Conservation (phyloP, 192 early-diverging fungal species). For the Coemansia sp. region DNA sequence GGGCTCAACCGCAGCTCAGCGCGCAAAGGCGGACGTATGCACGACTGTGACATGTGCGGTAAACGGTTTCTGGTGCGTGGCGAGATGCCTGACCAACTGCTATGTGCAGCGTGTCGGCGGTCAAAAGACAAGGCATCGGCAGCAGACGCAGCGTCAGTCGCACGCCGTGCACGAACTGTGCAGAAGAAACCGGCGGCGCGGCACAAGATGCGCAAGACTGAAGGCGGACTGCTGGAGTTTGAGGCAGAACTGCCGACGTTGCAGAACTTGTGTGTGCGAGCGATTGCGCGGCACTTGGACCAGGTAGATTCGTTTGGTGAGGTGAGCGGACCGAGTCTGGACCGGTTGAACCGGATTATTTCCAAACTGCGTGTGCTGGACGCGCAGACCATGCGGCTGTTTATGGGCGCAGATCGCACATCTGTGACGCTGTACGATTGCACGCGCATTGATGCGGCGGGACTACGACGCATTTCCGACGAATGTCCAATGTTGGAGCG, state of each 20-base stretch:
- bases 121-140: conserved; percentile 32
- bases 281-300: conserved; percentile 75
- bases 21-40: conserved; percentile 49
- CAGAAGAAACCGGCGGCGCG: conserved; percentile 2
- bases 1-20: conserved; percentile 43
- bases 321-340: conserved; percentile 66
- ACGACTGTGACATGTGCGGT: conserved; percentile 41
- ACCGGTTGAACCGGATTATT: conserved; percentile 76
- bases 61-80: conserved; percentile 40
- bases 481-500: conserved; percentile 61
- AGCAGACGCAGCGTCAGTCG: conserved; percentile 13
- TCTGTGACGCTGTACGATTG: conserved; percentile 77
- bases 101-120: conserved; percentile 37
- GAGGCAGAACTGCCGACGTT: conserved; percentile 59
- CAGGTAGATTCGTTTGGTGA: conserved; percentile 85
- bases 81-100: conserved; percentile 11
- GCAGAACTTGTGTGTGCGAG: conserved; percentile 66
- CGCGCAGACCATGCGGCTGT: conserved; percentile 64
- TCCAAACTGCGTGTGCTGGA: conserved; percentile 70
- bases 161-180: conserved; percentile 1
- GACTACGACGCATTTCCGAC: conserved; percentile 61
- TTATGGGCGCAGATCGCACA: conserved; percentile 61
- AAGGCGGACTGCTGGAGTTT: conserved; percentile 54
- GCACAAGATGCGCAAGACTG: conserved; percentile 37
- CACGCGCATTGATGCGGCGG: conserved; percentile 60